Evolutionary conservation across 2,329 filamentous ascomycete genomes (phyloP).

Genomic region (Fusarium drepaniforme): DNA sequence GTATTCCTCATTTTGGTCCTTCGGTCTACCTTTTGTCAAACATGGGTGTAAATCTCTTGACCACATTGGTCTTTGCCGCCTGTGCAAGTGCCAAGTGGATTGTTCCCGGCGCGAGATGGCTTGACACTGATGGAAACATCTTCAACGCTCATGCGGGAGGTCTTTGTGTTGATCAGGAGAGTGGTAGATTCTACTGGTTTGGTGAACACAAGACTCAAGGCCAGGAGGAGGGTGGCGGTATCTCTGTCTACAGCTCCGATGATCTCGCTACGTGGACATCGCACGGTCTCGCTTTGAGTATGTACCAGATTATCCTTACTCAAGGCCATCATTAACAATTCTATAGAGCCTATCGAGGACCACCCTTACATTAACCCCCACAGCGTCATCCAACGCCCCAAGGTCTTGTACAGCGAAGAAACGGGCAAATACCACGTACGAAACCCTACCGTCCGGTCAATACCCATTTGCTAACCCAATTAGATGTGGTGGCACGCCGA

Average conservation of each 20-base stretch:
- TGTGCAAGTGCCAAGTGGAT: constrained; percentile 59
- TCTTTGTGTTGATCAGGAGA: constrained; percentile 63
- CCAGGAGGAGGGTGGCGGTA: constrained; percentile 69
- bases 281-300: constrained; percentile 68
- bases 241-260: constrained; percentile 71
- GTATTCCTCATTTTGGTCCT: background rate
- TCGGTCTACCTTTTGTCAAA: background rate
- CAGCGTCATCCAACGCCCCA: constrained; percentile 72
- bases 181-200: constrained; percentile 70
- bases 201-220: constrained; percentile 72
- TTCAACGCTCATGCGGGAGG: constrained; percentile 73
- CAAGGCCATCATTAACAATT: background rate
- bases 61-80: constrained; percentile 25
- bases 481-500: constrained; percentile 74
- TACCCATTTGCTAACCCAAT: background rate
- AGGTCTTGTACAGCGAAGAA: constrained; percentile 69
- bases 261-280: constrained; percentile 70
- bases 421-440: constrained; percentile 68
- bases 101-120: constrained; percentile 71
- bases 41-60: constrained; percentile 8
- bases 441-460: rapidly evolving
- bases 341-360: constrained; percentile 61
- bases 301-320: constrained; percentile 5
- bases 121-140: constrained; percentile 69
- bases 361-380: constrained; percentile 67